A percentile compares a stretch with the other conserved stretches of the same genome.
Evolutionary conservation across 257 asterid genomes (phyloP).

Genomic region (Penstemon eatonii): DNA sequence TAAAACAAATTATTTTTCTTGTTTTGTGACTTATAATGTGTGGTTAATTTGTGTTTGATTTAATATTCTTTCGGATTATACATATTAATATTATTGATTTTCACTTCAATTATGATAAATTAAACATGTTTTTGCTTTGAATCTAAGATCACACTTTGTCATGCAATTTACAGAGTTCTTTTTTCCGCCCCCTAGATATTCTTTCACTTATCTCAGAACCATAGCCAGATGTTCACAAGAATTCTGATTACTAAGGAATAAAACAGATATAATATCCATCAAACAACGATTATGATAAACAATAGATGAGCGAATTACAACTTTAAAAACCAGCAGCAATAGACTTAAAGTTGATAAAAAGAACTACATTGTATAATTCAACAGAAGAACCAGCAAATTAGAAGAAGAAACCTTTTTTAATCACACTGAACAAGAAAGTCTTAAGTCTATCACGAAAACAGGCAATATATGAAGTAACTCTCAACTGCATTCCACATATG

Average conservation of each 20-base stretch:
- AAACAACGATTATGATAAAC: too few relatives aligned
- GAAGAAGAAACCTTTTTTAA: not conserved
- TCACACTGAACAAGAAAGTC: conserved; percentile 14
- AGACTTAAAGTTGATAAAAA: conserved; percentile 9
- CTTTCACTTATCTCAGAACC: too few relatives aligned
- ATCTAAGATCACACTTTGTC: too few relatives aligned
- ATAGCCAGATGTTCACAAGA: too few relatives aligned
- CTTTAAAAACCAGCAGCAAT: not conserved
- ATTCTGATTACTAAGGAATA: too few relatives aligned
- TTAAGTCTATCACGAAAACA: conserved; percentile 31
- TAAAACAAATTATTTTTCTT: not conserved
- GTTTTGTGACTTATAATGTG: not conserved
- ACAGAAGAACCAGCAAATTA: conserved; percentile 8
- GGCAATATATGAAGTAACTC: conserved; percentile 19
- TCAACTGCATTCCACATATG: conserved; percentile 23
- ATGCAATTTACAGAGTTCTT: too few relatives aligned
- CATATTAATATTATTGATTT: conserved; percentile 1
- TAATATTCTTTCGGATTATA: not conserved
- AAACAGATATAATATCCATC: too few relatives aligned
- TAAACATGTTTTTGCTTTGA: too few relatives aligned
- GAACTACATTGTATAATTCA: conserved; percentile 16
- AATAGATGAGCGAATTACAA: too few relatives aligned
- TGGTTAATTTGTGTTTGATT: conserved; percentile 13
- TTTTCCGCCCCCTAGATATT: too few relatives aligned
- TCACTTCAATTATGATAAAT: conserved; percentile 9